Percentiles rank a stretch among this genome's conserved stretches.
phyloP scores from a whole-genome alignment of 148 eudicot genomes.

The Rhododendron griersonianum region DNA sequence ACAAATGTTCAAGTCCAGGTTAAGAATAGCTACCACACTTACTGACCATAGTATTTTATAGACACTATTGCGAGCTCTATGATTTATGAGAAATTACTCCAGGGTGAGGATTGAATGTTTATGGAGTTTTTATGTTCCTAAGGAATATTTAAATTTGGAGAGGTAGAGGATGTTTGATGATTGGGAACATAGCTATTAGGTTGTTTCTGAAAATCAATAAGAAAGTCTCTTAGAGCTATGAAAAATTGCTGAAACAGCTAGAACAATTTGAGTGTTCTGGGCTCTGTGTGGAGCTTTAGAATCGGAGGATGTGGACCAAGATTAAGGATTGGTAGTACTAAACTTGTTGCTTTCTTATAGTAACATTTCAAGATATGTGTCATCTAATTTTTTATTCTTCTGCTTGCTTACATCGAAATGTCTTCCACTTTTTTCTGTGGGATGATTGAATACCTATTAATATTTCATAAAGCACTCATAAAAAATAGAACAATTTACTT shows the following conservation, averaged over 20 bases:
- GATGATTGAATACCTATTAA: background rate
- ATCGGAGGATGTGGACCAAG: background rate
- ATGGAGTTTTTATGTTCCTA: background rate
- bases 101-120: background rate
- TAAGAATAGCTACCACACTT: background rate
- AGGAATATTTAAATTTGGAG: background rate
- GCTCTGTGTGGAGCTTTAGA: background rate
- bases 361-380: background rate
- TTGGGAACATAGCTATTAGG: background rate
- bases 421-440: background rate
- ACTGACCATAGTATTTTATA: background rate
- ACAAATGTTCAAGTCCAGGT: background rate
- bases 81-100: background rate
- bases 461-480: background rate
- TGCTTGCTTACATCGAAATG: background rate
- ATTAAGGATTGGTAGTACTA: background rate
- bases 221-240: background rate
- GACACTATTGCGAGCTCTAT: background rate
- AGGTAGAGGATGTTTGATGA: background rate
- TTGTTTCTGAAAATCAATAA: background rate
- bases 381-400: background rate
- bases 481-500: background rate
- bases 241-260: background rate
- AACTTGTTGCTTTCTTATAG: slow-evolving; percentile 1
- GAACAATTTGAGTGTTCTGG: background rate